Conservation (phyloP, 768 basidiomycete species). For the Antrodiella citrinella region DNA sequence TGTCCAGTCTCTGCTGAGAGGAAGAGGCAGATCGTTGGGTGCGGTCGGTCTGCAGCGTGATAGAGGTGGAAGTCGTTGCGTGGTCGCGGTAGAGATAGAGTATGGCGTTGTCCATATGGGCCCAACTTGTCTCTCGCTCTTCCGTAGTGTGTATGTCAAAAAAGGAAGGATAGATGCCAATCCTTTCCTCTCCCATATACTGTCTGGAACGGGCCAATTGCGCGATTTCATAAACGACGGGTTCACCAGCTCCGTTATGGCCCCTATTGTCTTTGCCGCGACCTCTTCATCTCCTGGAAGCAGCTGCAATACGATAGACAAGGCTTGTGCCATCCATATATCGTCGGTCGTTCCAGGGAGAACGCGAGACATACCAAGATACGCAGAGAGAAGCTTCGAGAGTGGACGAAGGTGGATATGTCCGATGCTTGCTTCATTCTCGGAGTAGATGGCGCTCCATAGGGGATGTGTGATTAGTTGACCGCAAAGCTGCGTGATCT, state of each 20-base stretch:
- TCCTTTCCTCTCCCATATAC: slow-evolving; percentile 45
- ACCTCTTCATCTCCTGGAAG: slow-evolving; percentile 71
- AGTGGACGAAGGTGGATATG: slow-evolving; percentile 40
- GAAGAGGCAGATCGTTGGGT: slow-evolving; percentile 28
- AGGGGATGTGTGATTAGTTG: slow-evolving; percentile 40
- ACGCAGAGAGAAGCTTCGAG: slow-evolving; percentile 42
- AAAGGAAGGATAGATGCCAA: slow-evolving; percentile 52
- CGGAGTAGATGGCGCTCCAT: slow-evolving; percentile 32
- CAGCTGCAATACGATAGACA: slow-evolving; percentile 44
- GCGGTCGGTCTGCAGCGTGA: slow-evolving; percentile 5
- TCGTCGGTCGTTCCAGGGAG: slow-evolving; percentile 48
- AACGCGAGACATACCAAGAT: slow-evolving; percentile 50
- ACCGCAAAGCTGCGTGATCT: slow-evolving; percentile 46
- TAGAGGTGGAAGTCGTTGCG: slow-evolving; percentile 35
- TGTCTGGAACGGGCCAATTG: slow-evolving; percentile 28
- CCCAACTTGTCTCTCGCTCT: slow-evolving; percentile 34
- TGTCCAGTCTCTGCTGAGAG: slow-evolving; percentile 56
- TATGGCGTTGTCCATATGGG: slow-evolving; percentile 42
- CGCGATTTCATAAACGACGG: slow-evolving; percentile 32
- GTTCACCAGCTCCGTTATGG: slow-evolving; percentile 30
- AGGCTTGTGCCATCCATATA: slow-evolving; percentile 61
- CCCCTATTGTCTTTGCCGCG: slow-evolving; percentile 35
- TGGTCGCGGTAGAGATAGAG: slow-evolving; percentile 51
- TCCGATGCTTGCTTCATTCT: slow-evolving; percentile 18
- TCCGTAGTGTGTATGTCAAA: slow-evolving; percentile 36